Base-by-base conservation (phyloP, 2,329 filamentous ascomycete species). In the Sporothrix curviconia region DNA sequence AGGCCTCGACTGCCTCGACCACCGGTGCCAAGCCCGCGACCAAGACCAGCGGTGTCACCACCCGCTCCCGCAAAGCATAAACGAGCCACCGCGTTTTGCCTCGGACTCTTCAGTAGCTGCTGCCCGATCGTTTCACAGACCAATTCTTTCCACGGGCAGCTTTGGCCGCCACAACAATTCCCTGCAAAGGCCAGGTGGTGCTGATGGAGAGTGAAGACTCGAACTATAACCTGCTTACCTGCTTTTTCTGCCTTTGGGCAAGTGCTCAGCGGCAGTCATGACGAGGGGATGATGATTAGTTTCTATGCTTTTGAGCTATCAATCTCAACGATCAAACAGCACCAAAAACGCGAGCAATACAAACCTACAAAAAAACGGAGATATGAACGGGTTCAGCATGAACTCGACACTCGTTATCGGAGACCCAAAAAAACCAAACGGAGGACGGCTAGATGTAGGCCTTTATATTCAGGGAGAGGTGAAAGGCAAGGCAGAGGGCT, bases 61-160 rank as follows among this genome's bases (percentile, higher is more conserved):
- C 85, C 50, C 79, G 86, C 65, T 88, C 84, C 64, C 83, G 86
- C 68, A 89, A 89, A 79, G 86, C 86, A 57, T 86, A 83, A 63
- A 17, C 32, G 9, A 15, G 17, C 49, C 4, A 8, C 14, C 7
- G 34, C 15, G 15, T 14, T 25, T 19, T 6, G 14, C 22, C 22
- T n/a, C n/a, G n/a, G n/a, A n/a, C 47, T 37, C 19, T 11, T n/a
- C n/a, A 37, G 19, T n/a, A n/a, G n/a, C n/a, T n/a, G n/a, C n/a
- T n/a, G n/a, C n/a, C n/a, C n/a, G n/a, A n/a, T n/a, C n/a, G n/a
- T n/a, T n/a, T n/a, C n/a, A n/a, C n/a, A n/a, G n/a, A n/a, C n/a
- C n/a, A n/a, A n/a, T n/a, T n/a, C n/a, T n/a, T n/a, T n/a, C n/a
- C n/a, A n/a, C n/a, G n/a, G n/a, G n/a, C n/a, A n/a, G n/a, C n/a